Evolutionary conservation across 2,329 filamentous ascomycete genomes (phyloP).

Genomic region (Fusarium buharicum): DNA sequence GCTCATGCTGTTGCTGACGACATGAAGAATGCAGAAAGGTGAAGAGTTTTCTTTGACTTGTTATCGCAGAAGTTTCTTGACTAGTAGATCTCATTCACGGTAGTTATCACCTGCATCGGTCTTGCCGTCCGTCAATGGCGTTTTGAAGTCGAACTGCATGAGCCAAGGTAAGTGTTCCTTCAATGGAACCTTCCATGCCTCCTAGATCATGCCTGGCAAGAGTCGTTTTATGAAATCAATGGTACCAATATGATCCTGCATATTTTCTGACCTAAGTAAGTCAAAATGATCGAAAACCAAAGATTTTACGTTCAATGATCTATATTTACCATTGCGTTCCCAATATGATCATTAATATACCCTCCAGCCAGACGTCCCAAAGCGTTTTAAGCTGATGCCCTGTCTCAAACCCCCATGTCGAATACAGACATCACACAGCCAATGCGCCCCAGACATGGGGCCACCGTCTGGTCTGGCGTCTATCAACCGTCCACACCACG

Average conservation of each 20-base stretch:
- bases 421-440: conserved; percentile 10
- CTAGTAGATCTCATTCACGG: background rate
- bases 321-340: no score
- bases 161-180: conserved; percentile 23
- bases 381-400: conserved; percentile 4
- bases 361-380: background rate
- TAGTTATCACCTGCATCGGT: conserved; percentile 21
- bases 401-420: conserved; percentile 20
- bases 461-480: conserved; percentile 39
- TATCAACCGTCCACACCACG: conserved; percentile 41
- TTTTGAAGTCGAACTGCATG: conserved; percentile 10
- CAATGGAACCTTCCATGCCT: conserved; percentile 12
- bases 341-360: no score
- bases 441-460: conserved; percentile 39
- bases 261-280: no score
- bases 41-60: no score
- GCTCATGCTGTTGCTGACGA: no score
- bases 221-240: no score
- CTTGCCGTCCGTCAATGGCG: conserved; percentile 30
- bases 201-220: no score
- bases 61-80: no score
- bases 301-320: no score
- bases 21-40: background rate
- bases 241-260: no score
- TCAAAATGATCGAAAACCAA: no score